A percentile compares a stretch with the other conserved stretches of the same genome.
Conservation (phyloP, 139 green algal genomes). For the Dunaliella sp. region DNA sequence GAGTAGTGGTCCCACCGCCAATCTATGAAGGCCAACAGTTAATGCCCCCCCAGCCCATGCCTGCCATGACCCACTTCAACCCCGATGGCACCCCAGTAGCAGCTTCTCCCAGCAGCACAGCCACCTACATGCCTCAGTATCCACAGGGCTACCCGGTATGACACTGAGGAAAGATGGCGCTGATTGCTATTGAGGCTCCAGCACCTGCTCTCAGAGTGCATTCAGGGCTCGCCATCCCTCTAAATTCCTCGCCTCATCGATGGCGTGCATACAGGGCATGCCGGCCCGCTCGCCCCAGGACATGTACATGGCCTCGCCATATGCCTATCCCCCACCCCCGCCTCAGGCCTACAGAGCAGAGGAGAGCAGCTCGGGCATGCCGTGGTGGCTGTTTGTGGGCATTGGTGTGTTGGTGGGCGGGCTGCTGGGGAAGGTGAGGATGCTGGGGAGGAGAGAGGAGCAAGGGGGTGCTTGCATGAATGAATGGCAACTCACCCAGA, state of each 20-base stretch:
- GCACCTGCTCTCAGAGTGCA: no score
- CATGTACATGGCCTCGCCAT: neutral
- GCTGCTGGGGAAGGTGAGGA: constrained; percentile 23
- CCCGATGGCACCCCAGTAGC: neutral
- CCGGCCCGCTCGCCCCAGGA: neutral
- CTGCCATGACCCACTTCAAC: neutral
- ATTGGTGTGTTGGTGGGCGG: constrained; percentile 39
- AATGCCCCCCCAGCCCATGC: neutral
- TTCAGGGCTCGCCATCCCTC: no score
- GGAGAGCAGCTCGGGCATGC: constrained; percentile 23
- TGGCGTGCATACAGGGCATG: neutral
- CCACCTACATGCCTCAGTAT: neutral
- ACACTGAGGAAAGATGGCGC: no score
- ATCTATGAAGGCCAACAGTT: neutral
- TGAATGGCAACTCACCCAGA: no score
- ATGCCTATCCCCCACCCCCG: constrained; percentile 20
- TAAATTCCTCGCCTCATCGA: no score
- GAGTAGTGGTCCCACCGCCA: no score
- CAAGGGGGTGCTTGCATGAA: no score
- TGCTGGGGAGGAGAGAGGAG: no score
- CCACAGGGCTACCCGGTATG: neutral
- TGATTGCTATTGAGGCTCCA: no score
- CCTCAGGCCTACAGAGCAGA: constrained; percentile 30
- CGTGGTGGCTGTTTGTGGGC: constrained; percentile 54
- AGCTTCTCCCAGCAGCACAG: neutral